Conservation (phyloP, 257 asterid genomes). For the Solanum gandarillasii region DNA sequence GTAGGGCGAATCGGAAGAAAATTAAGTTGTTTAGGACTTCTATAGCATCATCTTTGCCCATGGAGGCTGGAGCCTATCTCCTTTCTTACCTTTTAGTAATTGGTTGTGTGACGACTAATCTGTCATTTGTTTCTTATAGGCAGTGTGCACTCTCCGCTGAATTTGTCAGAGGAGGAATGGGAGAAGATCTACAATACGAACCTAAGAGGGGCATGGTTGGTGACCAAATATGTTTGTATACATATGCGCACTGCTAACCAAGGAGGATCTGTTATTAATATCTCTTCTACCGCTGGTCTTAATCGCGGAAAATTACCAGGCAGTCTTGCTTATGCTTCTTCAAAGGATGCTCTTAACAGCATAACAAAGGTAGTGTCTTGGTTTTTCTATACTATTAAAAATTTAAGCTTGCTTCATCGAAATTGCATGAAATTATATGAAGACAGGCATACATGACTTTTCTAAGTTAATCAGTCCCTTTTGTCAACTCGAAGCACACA, state of each 20-base stretch:
- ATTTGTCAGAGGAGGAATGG: constrained; percentile 50
- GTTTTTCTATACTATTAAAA: background rate
- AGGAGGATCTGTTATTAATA: constrained; percentile 50
- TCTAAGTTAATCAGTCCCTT: background rate
- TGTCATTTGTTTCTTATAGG: constrained; percentile 8
- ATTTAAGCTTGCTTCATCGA: background rate
- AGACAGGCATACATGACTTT: background rate
- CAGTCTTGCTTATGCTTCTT: constrained; percentile 36
- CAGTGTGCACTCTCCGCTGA: constrained; percentile 27
- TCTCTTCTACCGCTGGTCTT: constrained; percentile 53
- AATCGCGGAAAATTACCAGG: constrained; percentile 47
- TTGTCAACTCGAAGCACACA: background rate
- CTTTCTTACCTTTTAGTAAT: background rate
- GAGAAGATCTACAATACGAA: constrained; percentile 23
- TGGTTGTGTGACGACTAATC: background rate
- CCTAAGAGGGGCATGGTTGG: constrained; percentile 43
- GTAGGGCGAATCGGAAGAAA: background rate
- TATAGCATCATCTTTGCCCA: background rate
- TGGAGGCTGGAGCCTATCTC: background rate
- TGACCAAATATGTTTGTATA: constrained; percentile 32
- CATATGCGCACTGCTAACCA: constrained; percentile 24
- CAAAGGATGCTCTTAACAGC: constrained; percentile 40
- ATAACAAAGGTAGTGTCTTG: constrained; percentile 38
- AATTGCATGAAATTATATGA: background rate
- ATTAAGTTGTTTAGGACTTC: background rate